Evolutionary conservation across 163 green algal genomes (phyloP).

Genomic region (Scenedesmus sp.): DNA sequence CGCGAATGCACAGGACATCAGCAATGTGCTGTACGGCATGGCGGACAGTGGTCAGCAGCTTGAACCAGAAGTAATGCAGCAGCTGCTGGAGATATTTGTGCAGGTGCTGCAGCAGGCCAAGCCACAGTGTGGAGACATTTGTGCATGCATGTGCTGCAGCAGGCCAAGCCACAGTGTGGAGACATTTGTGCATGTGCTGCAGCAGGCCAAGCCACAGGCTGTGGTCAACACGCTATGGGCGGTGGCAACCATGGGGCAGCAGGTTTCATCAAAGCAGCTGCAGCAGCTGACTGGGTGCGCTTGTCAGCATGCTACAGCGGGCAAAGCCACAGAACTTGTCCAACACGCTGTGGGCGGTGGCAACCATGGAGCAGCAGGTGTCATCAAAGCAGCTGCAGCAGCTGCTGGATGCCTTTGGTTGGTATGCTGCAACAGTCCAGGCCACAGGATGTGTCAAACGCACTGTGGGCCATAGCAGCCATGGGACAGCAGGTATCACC

Average conservation of each 20-base stretch:
- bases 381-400: background rate
- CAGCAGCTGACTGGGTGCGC: too few species aligned
- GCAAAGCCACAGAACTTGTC: background rate
- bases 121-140: background rate
- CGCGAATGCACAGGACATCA: background rate
- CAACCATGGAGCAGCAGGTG: background rate
- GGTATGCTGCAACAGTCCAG: background rate
- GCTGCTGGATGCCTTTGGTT: background rate
- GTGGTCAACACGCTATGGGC: too few species aligned
- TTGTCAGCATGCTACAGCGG: background rate
- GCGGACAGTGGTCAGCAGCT: background rate
- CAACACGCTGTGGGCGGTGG: constrained; percentile 3
- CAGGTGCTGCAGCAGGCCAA: background rate
- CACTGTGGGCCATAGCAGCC: background rate
- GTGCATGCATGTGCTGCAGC: background rate
- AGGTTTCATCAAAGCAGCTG: too few species aligned
- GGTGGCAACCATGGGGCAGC: too few species aligned
- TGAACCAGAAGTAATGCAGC: background rate
- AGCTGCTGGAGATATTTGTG: background rate
- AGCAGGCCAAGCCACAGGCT: background rate
- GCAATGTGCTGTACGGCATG: background rate
- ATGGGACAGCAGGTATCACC: background rate
- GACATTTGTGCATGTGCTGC: background rate
- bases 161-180: background rate
- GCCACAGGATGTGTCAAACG: constrained; percentile 1